phyloP scores from a whole-genome alignment of 805 yeast species.

The Cyberlindnera mrakii region DNA sequence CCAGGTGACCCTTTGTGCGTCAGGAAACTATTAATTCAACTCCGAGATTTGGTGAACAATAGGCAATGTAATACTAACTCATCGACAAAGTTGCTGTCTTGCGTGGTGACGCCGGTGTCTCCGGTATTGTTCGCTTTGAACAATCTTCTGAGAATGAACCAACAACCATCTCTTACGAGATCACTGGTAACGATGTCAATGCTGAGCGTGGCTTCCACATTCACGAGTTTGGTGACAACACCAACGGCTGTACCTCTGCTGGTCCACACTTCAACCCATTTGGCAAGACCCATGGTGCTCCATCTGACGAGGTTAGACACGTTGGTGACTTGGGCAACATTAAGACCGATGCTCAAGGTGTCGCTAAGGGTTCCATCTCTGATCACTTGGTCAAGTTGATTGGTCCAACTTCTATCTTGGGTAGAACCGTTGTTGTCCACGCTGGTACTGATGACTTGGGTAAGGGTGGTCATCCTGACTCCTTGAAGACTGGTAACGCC shows the following conservation, averaged over 20 bases:
- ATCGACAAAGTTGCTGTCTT: conserved; percentile 72
- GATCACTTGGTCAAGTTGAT: conserved; percentile 74
- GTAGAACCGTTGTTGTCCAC: conserved; percentile 94
- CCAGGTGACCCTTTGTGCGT: too few relatives aligned
- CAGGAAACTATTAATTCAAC: not conserved
- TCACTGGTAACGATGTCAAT: conserved; percentile 81
- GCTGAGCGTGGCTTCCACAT: conserved; percentile 96
- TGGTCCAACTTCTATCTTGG: conserved; percentile 84
- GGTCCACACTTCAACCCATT: conserved; percentile 97
- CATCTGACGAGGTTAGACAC: conserved; percentile 74
- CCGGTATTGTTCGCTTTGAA: conserved; percentile 83
- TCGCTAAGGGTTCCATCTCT: conserved; percentile 83
- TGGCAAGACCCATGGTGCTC: conserved; percentile 86
- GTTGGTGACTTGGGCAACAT: conserved; percentile 97
- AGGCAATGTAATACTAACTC: conserved; percentile 2
- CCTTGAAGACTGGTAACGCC: conserved; percentile 94
- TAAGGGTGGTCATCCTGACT: conserved; percentile 87
- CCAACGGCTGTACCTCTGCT: conserved; percentile 98
- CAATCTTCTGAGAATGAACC: conserved; percentile 76
- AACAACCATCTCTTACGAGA: conserved; percentile 83
- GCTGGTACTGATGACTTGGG: conserved; percentile 92
- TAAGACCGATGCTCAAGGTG: conserved; percentile 78
- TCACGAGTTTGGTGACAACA: conserved; percentile 97
- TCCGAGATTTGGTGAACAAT: not conserved
- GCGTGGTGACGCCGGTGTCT: conserved; percentile 89